These are phyloP conservation scores for Daldinia concentrica DNA, from an alignment of 495 filamentous ascomycete genomes.

Conservation along the genomic window DNA sequence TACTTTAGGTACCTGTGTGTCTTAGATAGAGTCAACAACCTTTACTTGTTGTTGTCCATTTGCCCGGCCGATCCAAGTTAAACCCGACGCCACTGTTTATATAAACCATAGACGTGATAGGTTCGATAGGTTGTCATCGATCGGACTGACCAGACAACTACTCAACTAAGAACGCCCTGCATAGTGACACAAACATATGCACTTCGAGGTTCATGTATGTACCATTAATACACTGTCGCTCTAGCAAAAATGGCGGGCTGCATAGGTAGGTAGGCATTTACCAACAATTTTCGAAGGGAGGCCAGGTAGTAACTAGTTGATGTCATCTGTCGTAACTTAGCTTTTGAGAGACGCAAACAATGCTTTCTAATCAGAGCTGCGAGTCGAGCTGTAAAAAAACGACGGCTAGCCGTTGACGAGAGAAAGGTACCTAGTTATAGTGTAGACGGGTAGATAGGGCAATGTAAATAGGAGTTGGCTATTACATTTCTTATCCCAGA, in stretches of 20 bases:
- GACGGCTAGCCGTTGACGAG: slow-evolving; percentile 20
- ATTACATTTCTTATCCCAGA: slow-evolving; percentile 19
- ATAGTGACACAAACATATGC: slow-evolving; percentile 33
- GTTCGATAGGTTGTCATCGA: neutral
- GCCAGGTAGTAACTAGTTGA: neutral
- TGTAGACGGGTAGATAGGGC: neutral
- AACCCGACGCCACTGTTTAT: slow-evolving; percentile 24
- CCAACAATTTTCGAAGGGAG: neutral
- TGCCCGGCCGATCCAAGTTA: slow-evolving; percentile 13
- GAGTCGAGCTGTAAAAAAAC: neutral
- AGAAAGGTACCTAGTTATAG: neutral
- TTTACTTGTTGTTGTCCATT: slow-evolving; percentile 5
- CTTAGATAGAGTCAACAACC: slow-evolving; percentile 23
- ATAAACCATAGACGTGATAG: neutral
- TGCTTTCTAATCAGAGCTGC: neutral
- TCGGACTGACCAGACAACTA: slow-evolving; percentile 6
- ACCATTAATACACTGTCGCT: slow-evolving; percentile 12
- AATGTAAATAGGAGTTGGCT: slow-evolving; percentile 18
- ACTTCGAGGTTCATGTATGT: neutral
- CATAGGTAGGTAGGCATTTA: neutral
- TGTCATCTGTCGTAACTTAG: neutral
- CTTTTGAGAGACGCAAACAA: neutral
- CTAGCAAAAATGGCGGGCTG: slow-evolving; percentile 17
- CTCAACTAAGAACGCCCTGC: slow-evolving; percentile 23
- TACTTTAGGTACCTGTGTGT: neutral